Conservation (phyloP, 345 rosid species). For the Salix viminalis region DNA sequence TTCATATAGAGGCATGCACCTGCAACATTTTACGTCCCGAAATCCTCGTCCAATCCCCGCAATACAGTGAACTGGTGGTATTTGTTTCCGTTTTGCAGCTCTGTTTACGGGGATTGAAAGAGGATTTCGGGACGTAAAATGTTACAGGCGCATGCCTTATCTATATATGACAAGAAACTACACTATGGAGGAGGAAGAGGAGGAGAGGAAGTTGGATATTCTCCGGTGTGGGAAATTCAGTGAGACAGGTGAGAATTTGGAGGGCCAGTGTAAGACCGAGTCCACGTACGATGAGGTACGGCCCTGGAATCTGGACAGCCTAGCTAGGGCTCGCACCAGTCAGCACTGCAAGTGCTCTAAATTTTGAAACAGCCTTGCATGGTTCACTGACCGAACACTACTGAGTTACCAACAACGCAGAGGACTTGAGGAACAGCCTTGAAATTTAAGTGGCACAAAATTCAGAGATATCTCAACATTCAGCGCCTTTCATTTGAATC, state of each 20-base stretch:
- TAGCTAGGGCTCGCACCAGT: neutral
- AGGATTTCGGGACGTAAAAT: slow-evolving; percentile 55
- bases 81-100: neutral
- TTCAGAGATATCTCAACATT: no score
- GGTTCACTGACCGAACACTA: neutral
- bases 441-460: no score
- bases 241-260: slow-evolving; percentile 39
- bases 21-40: slow-evolving; percentile 49
- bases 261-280: slow-evolving; percentile 22
- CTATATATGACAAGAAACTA: slow-evolving; percentile 26
- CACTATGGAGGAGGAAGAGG: slow-evolving; percentile 23
- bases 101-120: slow-evolving; percentile 51
- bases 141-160: slow-evolving; percentile 16
- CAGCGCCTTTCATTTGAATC: no score
- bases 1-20: slow-evolving; percentile 4
- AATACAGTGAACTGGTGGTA: slow-evolving; percentile 11
- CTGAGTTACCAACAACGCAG: no score
- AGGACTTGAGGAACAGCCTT: no score
- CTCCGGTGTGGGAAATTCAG: neutral
- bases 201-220: no score
- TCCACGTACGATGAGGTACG: neutral
- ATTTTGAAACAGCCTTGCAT: neutral
- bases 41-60: slow-evolving; percentile 53
- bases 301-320: neutral
- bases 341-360: neutral